These are phyloP conservation scores for Pichia manshurica DNA, from an alignment of 805 yeast species.

Conservation along the genomic window DNA sequence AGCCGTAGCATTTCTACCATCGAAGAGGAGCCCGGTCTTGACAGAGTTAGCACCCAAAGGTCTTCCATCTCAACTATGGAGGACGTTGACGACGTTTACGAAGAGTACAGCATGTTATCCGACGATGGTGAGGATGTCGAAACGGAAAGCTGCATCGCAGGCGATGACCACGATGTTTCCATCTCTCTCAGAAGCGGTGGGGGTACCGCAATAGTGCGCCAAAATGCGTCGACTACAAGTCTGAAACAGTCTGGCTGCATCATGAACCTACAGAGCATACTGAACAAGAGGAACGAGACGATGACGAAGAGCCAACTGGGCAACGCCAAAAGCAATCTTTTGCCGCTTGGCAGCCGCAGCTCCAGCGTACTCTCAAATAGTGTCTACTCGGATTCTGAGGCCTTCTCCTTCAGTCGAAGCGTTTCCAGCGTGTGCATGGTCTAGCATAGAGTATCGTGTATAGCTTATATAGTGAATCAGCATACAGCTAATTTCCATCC, in stretches of 20 bases:
- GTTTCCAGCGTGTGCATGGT: neutral
- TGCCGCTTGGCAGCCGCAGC: too few species aligned
- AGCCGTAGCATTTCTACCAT: constrained; percentile 6
- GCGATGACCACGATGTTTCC: neutral
- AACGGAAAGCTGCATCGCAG: neutral
- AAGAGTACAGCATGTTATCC: constrained; percentile 5
- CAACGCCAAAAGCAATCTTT: too few species aligned
- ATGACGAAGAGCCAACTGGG: too few species aligned
- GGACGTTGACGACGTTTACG: constrained; percentile 7
- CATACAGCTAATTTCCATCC: too few species aligned
- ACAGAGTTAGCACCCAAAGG: neutral
- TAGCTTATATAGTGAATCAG: too few species aligned
- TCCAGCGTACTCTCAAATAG: too few species aligned
- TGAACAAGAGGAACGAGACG: constrained; percentile 3
- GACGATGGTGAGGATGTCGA: constrained; percentile 2
- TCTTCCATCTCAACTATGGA: too few species aligned
- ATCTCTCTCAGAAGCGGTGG: neutral
- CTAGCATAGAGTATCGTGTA: too few species aligned
- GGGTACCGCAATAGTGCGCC: neutral
- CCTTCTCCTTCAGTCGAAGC: constrained; percentile 1
- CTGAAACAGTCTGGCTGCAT: constrained; percentile 8
- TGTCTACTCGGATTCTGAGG: neutral
- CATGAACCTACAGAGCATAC: constrained; percentile 6
- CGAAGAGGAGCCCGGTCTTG: constrained; percentile 3
- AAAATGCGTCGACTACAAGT: neutral